Conservation (phyloP, 192 early-diverging fungal genomes). For the Spinellus fusiger region DNA sequence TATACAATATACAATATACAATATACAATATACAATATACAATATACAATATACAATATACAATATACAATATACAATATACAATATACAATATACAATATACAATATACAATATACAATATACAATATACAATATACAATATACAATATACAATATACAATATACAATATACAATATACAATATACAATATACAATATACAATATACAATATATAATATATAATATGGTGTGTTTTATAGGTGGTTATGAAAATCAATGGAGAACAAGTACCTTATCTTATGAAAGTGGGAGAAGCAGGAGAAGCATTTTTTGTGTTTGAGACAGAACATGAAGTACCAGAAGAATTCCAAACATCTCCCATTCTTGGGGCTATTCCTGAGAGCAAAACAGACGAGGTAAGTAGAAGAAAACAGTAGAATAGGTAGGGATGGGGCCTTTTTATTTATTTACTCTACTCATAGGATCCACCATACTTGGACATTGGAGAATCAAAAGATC, state of each 20-base stretch:
- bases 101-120: conserved; percentile 41
- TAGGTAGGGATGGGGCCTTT: neutral
- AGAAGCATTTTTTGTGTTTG: conserved; percentile 97
- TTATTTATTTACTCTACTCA: neutral
- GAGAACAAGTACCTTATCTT: conserved; percentile 59
- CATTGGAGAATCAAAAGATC: conserved; percentile 30
- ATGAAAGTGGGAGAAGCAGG: conserved; percentile 99
- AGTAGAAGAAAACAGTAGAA: neutral
- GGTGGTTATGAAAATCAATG: conserved; percentile 87
- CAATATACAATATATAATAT: neutral
- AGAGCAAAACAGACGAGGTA: conserved; percentile 19
- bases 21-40: neutral
- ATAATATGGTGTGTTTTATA: conserved; percentile 13
- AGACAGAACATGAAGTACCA: conserved; percentile 86
- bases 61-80: neutral
- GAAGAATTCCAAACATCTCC: conserved; percentile 94
- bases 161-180: neutral
- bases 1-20: neutral
- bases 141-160: neutral
- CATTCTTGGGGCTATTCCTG: conserved; percentile 51
- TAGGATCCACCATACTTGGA: conserved; percentile 36
- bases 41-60: neutral
- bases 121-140: neutral
- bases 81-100: neutral
- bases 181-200: neutral